These are phyloP conservation scores for Dichotomopilus funicola DNA, from an alignment of 2,329 filamentous ascomycete species.

Conservation along the genomic window DNA sequence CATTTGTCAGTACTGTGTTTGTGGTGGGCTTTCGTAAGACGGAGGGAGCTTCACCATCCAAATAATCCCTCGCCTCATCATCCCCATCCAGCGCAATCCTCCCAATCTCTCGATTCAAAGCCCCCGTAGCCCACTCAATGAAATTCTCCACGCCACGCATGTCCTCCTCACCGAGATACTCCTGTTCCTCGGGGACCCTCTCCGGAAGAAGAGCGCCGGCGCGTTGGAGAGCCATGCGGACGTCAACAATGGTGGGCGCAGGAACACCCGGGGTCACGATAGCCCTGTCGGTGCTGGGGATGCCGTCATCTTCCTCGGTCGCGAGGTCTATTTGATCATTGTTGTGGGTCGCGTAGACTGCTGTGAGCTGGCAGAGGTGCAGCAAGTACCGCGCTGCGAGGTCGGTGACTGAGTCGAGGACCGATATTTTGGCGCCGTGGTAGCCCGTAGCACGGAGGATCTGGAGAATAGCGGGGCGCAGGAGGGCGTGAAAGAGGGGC, in stretches of 20 bases:
- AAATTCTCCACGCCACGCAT: conserved; percentile 71
- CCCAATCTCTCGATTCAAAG: conserved; percentile 70
- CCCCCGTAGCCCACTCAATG: conserved; percentile 69
- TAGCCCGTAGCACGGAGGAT: conserved; percentile 89
- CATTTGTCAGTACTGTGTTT: not conserved
- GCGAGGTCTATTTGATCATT: conserved; percentile 43
- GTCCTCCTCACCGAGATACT: conserved; percentile 68
- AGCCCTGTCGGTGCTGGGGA: not conserved
- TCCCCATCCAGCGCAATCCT: conserved; percentile 69
- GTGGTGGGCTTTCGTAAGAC: not conserved
- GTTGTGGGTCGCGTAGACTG: conserved; percentile 63
- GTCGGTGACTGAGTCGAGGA: conserved; percentile 83
- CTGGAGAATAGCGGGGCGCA: conserved; percentile 82
- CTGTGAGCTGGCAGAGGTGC: conserved; percentile 66
- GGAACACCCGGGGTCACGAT: conserved; percentile 1
- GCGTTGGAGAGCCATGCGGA: conserved; percentile 79
- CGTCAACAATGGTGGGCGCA: conserved; percentile 63
- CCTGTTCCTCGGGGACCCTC: conserved; percentile 59
- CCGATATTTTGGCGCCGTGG: conserved; percentile 71
- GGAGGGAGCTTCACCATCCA: conserved; percentile 48
- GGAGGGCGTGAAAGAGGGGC: conserved; percentile 62
- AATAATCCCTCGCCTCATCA: conserved; percentile 60
- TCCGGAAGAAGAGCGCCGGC: conserved; percentile 68
- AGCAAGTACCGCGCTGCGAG: conserved; percentile 75
- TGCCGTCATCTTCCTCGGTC: not conserved